A percentile compares a stretch with the other conserved stretches of the same genome.
Conservation (phyloP, 176 grass and related monocot genomes). For the Calamus simplicifolius region DNA sequence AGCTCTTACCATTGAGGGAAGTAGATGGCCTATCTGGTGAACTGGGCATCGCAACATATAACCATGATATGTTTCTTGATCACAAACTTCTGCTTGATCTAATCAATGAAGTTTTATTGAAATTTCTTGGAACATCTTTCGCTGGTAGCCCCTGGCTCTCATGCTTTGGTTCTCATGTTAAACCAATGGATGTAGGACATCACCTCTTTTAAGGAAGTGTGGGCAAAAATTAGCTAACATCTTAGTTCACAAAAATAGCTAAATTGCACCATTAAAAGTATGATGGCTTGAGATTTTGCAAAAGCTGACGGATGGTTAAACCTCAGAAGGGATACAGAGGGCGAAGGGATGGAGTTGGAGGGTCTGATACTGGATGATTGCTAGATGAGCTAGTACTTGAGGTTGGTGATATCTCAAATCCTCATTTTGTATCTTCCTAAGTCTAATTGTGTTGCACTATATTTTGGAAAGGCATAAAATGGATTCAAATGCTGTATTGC, state of each 20-base stretch:
- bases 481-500: no score
- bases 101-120: conserved; percentile 45
- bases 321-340: conserved; percentile 35
- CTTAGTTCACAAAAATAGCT: background rate
- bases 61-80: conserved; percentile 53
- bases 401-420: conserved; percentile 6
- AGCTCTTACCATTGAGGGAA: conserved; percentile 23
- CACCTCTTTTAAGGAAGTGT: conserved; percentile 37
- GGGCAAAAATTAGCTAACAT: conserved; percentile 10
- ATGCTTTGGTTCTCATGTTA: conserved; percentile 16
- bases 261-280: conserved; percentile 16
- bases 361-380: no score
- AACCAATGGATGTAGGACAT: conserved; percentile 37
- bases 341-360: conserved; percentile 29
- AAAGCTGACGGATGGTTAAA: conserved; percentile 40
- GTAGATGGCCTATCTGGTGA: conserved; percentile 42
- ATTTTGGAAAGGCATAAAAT: no score
- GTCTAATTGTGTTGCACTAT: no score
- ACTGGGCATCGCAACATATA: conserved; percentile 13
- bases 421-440: no score
- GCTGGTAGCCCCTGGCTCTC: conserved; percentile 11
- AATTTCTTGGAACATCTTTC: conserved; percentile 44
- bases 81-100: no score
- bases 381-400: conserved; percentile 47
- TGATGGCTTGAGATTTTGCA: conserved; percentile 33